These are phyloP conservation scores for Cystobasidium tubakii DNA, from an alignment of 768 basidiomycete genomes.

Conservation along the genomic window DNA sequence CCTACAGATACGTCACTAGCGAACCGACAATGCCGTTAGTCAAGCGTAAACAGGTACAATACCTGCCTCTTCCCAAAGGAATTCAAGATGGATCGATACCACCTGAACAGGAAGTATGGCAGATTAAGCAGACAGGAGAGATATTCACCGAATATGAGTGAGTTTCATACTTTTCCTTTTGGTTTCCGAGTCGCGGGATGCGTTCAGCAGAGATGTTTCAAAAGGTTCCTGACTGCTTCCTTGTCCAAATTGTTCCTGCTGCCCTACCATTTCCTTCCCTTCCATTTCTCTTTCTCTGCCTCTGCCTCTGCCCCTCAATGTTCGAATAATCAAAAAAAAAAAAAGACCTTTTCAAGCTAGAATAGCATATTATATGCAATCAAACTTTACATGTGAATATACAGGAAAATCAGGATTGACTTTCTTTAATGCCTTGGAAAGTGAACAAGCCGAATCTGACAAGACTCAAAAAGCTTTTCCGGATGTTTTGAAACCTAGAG, in stretches of 20 bases:
- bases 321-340: not conserved
- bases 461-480: constrained; percentile 88
- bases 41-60: constrained; percentile 49
- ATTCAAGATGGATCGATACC: constrained; percentile 41
- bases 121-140: constrained; percentile 89
- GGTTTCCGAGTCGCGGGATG: constrained; percentile 17
- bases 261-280: constrained; percentile 48
- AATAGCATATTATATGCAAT: constrained; percentile 87
- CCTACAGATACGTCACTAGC: too few species aligned
- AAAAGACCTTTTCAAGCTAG: constrained; percentile 73
- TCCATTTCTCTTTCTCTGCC: constrained; percentile 29
- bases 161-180: constrained; percentile 48
- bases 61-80: constrained; percentile 46
- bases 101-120: constrained; percentile 72
- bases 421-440: constrained; percentile 89
- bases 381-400: constrained; percentile 95
- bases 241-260: constrained; percentile 45
- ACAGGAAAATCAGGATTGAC: constrained; percentile 87
- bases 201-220: too few species aligned
- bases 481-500: constrained; percentile 80
- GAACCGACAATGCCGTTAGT: constrained; percentile 50
- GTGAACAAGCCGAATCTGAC: constrained; percentile 80
- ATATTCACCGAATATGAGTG: constrained; percentile 95
- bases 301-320: not conserved
- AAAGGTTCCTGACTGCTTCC: too few species aligned